Base-by-base conservation (phyloP, 768 basidiomycete species). In the Pleurotus pulmonarius region DNA sequence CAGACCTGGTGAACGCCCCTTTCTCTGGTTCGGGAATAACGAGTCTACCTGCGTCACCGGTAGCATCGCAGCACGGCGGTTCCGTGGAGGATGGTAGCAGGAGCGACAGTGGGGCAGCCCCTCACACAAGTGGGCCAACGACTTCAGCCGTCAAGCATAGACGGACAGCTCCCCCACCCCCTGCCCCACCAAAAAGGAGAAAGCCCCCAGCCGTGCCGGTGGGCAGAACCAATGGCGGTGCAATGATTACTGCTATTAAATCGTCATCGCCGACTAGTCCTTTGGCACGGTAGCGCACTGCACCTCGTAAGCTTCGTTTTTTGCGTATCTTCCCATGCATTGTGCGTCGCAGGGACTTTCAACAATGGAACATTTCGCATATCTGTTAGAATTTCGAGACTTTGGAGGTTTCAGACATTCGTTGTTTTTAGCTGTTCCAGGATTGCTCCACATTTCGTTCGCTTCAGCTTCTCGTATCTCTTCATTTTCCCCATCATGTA, bases 131-230 rank as follows among this genome's bases (percentile, higher is more conserved):
- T 34, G 38, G 26, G 16, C 29, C 39, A 11, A 12, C 22, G 13
- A 29, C 11, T 37, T 16, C 38, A 24, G 11, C 39, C 37, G 49
- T 51, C n/a, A 53, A 53, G 24, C 51, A 53, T 5, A 34, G 51
- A 6, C 37, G 51, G 5, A 13, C 51, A 37, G 37, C 51, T 55
- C 73, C 79, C 3, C 79, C 88, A 2, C 85, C 88, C 0, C 84
- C 89, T n/a, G 79, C 84, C 8, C 86, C 87, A 16, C 79, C 79
- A 3, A 83, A 83, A 64, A 76, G 88, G 45, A 72, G 89, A 64
- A 88, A 87, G 61, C 83, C 89, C 1, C 89, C 90, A 34, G 85
- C 88, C 13, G 75, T 86, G 45, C 87, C 90, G 8, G 70, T 78
- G 1, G 75, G 73, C 26, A 73, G 67, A 48, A 78, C 77, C 0